Conservation (phyloP, 1,284 basidiomycete species). For the Ceratobasidium sp. region DNA sequence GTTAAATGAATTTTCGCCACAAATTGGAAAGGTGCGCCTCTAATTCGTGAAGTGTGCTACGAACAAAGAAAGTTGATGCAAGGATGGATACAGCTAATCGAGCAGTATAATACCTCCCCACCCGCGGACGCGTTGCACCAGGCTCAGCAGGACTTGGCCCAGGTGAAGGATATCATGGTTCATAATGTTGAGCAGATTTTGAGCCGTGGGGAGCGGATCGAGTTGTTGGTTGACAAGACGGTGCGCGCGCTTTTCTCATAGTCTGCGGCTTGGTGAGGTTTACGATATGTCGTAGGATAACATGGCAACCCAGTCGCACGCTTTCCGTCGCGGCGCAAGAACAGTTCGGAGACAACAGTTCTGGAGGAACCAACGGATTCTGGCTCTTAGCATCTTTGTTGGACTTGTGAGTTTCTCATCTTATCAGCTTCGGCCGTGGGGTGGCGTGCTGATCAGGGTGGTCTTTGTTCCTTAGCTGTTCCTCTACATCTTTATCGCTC, state of each 20-base stretch:
- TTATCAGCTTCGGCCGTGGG: constrained; percentile 33
- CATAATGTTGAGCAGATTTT: constrained; percentile 97
- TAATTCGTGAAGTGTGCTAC: constrained; percentile 47
- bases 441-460: constrained; percentile 6
- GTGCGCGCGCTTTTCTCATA: constrained; percentile 6
- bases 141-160: constrained; percentile 91
- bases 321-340: constrained; percentile 92
- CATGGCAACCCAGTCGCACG: constrained; percentile 95
- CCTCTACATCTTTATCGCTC: constrained; percentile 84
- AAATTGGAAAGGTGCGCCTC: constrained; percentile 58
- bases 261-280: too few species aligned
- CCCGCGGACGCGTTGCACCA: constrained; percentile 91
- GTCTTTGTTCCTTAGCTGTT: constrained; percentile 66
- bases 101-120: constrained; percentile 90
- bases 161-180: constrained; percentile 98
- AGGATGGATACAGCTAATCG: constrained; percentile 69
- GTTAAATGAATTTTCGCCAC: constrained; percentile 60
- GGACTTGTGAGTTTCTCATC: constrained; percentile 72
- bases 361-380: constrained; percentile 91
- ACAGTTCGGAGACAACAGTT: constrained; percentile 93
- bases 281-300: too few species aligned
- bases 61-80: constrained; percentile 58
- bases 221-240: constrained; percentile 96
- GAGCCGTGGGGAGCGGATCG: constrained; percentile 93
- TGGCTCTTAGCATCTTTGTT: constrained; percentile 80